Evolutionary conservation across 2,329 filamentous ascomycete species (phyloP), one percentile per base, ranked within the genome.

Genomic region (Colletotrichum kahawae): DNA sequence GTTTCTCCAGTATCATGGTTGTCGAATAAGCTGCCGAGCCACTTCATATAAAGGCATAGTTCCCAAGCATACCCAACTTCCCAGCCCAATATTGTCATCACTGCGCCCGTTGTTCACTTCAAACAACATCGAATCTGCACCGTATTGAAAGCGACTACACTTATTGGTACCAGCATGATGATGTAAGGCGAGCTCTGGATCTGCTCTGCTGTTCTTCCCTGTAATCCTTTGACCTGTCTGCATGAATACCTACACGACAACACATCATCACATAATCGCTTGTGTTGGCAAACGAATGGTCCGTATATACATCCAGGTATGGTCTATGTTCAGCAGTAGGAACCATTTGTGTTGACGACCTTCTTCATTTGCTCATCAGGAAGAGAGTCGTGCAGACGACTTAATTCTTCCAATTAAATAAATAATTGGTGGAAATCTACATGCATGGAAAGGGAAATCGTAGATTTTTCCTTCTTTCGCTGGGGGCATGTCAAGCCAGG

Each of bases 1-100:
- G 4, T 8, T 51, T 51, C n/a, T 4, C 12, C 10, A 21, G 43
- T 7, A 13, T 24, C 43, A 24, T 4, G 18, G 9, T n/a, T 3
- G 18, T n/a, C 9, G 38, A n/a, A 43, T 43, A n/a, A 3, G 18
- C 43, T 12, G 4, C 43, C 3, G n/a, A 21, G 10, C 13, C 3
- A 2, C 10, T 13, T 51, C 6, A 21, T 51, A 51, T 51, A 51
- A 51, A 51, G 12, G 4, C 43, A 24, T 13, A 4, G 43, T 12
- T 21, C 43, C 43, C 10, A 51, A 13, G n/a, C 4, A 21, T 4
- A 0, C 6, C 10, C 10, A 12, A 51, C 43, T 13, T 21, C 43
- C 10, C n/a, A 51, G n/a, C 6, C n/a, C 43, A 51, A 21, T 13
- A 21, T 0, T 13, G 5, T 3, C 0, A 3, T 21, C 5, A 0